Base-by-base conservation (phyloP, 2,329 filamentous ascomycete species). In the Atkinsonella texensis region DNA sequence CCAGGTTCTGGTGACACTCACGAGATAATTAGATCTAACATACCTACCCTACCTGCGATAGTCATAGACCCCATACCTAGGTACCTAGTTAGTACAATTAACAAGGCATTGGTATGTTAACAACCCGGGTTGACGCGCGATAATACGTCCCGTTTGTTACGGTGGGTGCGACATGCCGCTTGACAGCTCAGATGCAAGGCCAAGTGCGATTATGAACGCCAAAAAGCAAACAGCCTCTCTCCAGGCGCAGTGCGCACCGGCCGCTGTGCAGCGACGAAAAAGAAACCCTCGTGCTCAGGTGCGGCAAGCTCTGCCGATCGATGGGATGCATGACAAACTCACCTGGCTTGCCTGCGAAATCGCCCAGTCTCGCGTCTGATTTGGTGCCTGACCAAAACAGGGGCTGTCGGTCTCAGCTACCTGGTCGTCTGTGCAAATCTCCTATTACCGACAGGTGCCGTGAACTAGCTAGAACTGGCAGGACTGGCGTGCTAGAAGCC, bases 401-500 rank as follows among this genome's bases (percentile, higher is more conserved):
- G 42, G 42, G 32, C 17, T 12, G n/a, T 17, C 7, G 20, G 46
- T 40, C 11, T 2, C 12, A 15, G 23, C 20, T 45, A 45, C 43
- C 5, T 45, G 18, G 13, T 6, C 12, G 9, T 9, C 20, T 0
- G 20, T 28, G 2, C 12, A 17, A n/a, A 18, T 17, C 46, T 12
- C 38, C 40, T 17, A 33, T 2, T 17, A 3, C 13, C 23, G 23
- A 43, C 20, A 23, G 20, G 40, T 51, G 31, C 4, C 15, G n/a
- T 9, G 2, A 39, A 46, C 42, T 39, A 20, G 15, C 18, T 23
- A 32, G 49, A 17, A 18, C n/a, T 45, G 31, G 42, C 50, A 32
- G 28, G 28, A 28, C 28, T 28, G 28, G 28, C 28, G 28, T 46
- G 46, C 50, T 52, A 49, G 50, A 52, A 13, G 28, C 46, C 50